These are phyloP conservation scores for Linum trigynum DNA, from an alignment of 345 rosid species.

Conservation along the genomic window DNA sequence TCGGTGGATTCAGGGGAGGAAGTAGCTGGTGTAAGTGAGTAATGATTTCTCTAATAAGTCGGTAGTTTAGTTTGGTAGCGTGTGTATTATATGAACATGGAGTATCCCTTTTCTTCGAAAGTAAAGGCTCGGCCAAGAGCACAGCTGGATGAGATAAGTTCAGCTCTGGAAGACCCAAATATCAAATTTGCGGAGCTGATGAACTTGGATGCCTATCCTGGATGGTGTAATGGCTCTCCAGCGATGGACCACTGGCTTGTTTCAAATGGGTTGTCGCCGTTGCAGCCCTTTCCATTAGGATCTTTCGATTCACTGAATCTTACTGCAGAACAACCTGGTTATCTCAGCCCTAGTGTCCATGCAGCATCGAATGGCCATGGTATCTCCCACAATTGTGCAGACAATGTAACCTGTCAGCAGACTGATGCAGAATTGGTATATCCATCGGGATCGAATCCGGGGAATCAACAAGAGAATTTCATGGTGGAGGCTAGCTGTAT, in stretches of 20 bases:
- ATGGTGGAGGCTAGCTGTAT: constrained; percentile 15
- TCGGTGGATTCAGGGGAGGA: background rate
- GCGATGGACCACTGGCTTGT: constrained; percentile 39
- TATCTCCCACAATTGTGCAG: constrained; percentile 31
- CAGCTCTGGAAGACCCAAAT: constrained; percentile 37
- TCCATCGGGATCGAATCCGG: constrained; percentile 21
- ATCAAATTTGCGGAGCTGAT: constrained; percentile 41
- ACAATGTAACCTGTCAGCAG: constrained; percentile 30
- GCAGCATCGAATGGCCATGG: constrained; percentile 22
- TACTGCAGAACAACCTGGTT: constrained; percentile 24
- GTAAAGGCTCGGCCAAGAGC: constrained; percentile 47
- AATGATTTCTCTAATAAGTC: background rate
- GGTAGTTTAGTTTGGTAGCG: background rate
- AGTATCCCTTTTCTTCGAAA: constrained; percentile 41
- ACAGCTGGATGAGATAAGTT: constrained; percentile 27
- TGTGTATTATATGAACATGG: constrained; percentile 33
- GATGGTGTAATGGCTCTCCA: constrained; percentile 51
- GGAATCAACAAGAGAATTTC: constrained; percentile 17
- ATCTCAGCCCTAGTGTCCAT: constrained; percentile 16
- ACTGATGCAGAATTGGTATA: constrained; percentile 21
- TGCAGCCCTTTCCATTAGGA: constrained; percentile 30
- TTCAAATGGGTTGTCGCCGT: constrained; percentile 32
- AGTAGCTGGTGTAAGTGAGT: background rate
- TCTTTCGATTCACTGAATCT: constrained; percentile 28
- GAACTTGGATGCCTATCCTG: constrained; percentile 56